These are phyloP conservation scores for Leishmania lainsoni DNA, from an alignment of 208 protist genomes.

Conservation along the genomic window DNA sequence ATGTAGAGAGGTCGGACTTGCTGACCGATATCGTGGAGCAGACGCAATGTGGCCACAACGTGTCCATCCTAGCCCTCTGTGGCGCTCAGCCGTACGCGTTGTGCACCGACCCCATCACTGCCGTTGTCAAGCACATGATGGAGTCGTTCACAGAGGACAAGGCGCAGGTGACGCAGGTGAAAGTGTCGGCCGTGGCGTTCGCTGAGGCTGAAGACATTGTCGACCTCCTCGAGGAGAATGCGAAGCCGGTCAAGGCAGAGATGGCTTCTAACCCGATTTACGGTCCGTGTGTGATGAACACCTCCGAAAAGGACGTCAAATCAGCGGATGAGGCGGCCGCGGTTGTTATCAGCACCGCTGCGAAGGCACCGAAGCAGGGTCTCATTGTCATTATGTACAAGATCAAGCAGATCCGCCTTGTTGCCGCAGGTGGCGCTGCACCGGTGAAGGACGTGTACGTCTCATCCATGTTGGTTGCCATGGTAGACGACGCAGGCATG, in stretches of 20 bases:
- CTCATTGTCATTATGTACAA: slow-evolving; percentile 42
- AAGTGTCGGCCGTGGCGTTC: slow-evolving; percentile 34
- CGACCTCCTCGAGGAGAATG: slow-evolving; percentile 34
- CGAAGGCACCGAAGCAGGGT: slow-evolving; percentile 22
- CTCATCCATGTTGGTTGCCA: slow-evolving; percentile 42
- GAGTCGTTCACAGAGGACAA: slow-evolving; percentile 31
- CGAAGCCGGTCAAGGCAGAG: slow-evolving; percentile 30
- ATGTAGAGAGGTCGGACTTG: slow-evolving; percentile 40
- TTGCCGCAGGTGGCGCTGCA: neutral
- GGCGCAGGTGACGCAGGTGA: slow-evolving; percentile 34
- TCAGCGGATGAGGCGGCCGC: slow-evolving; percentile 31
- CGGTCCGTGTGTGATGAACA: slow-evolving; percentile 56
- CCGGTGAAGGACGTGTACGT: slow-evolving; percentile 41
- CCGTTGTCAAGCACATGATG: slow-evolving; percentile 34
- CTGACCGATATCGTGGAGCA: slow-evolving; percentile 48
- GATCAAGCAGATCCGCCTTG: slow-evolving; percentile 44
- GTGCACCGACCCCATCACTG: slow-evolving; percentile 15
- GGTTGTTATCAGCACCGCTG: slow-evolving; percentile 34
- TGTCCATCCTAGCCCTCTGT: slow-evolving; percentile 40
- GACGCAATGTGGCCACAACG: slow-evolving; percentile 51
- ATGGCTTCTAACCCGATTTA: slow-evolving; percentile 59
- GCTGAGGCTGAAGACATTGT: slow-evolving; percentile 24
- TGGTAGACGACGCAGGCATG: slow-evolving; percentile 38
- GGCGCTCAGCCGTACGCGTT: slow-evolving; percentile 17
- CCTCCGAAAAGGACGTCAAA: slow-evolving; percentile 39